Evolutionary conservation across 495 filamentous ascomycete genomes (phyloP), one percentile per base, ranked within the genome.

Genomic region (Coniosporium apollinis): DNA sequence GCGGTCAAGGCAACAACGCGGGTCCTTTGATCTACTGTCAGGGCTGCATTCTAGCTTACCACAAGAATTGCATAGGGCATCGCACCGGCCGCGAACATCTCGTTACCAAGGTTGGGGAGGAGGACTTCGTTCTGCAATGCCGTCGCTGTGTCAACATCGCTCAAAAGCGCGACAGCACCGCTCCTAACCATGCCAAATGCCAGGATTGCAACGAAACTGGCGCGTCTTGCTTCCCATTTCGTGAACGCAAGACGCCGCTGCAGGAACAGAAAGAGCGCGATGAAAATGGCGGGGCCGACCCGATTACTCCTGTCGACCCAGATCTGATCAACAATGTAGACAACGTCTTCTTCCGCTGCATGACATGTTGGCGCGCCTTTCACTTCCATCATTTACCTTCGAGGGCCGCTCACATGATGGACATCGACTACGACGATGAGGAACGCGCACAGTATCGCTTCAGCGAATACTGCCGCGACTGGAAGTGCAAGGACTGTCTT

Each of bases 101-200:
- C n/a, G 82, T 91, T 17, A 94, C 89, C n/a, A 96, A 94, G 52
- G 61, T 94, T 31, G 71, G 59, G 3, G 59, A 73, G 3, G 72
- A 76, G 10, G 60, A 78, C 11, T 94, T 89, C 45, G 74, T 96
- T 25, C 59, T 96, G 22, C 91, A 99, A 51, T 99, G 91, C 53
- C 74, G 72, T 38, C 79, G 76, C 28, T 99, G 91, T 48, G 60
- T 94, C 28, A 73, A 78, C 16, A 48, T 59, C 13, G 56, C 72
- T 22, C 61, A 63, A 34, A 67, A 68, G 33, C 87, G 81, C 45
- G 81, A 94, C 44, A 41, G 49, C 1, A 61, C 62, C 3, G 69
- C 69, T 3, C 86, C 91, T 0, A 63, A 75, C 40, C 67, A 79
- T 20, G 73, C 76, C 34, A 50, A 55, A 9, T 99, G 91, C 50